Base-by-base conservation (phyloP, 2,329 filamentous ascomycete genomes). In the Fusarium clavum region DNA sequence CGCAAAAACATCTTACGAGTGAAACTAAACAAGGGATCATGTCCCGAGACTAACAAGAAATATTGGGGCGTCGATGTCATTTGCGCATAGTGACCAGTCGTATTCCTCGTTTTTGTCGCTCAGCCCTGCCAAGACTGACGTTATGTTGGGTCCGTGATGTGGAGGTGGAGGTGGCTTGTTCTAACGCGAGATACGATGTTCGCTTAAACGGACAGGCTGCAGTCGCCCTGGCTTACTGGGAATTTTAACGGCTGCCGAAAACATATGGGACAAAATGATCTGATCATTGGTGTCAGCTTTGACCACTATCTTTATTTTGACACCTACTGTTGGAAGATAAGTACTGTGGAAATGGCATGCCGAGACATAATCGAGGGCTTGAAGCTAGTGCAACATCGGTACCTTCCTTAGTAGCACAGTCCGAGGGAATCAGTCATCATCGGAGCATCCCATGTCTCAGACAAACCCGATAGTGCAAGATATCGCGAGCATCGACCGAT, bases 71-170 rank as follows among this genome's bases (percentile, higher is more conserved):
- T 52, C n/a, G 54, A 56, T 69, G 51, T 64, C 16, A 32, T 38
- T 29, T 20, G 24, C 18, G 27, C 38, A 14, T 13, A 24, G 16
- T 16, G 18, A 27, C 52, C 61, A 66, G 16, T 57, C 69, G 69
- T 70, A 72, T 70, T 72, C 13, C 46, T 72, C 69, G 69, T 13
- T 65, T 55, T 43, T 32, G 51, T 52, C 44, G 27, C 40, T 71
- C 58, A 70, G 67, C 67, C 67, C 41, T 67, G 56, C 52, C 63
- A 66, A 30, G 54, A 24, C 24, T 51, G 45, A 58, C 43, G 30
- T 22, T 41, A 40, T 32, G 24, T 34, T 34, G 14, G 52, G 32
- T 57, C 51, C 20, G 41, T 61, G 61, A 4, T 49, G 63, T 18
- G 8, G 47, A 49, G 18, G 47, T 34, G 30, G 55, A 66, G 63